These are phyloP conservation scores for Metschnikowia kofuensis DNA, from an alignment of 805 yeast genomes.

Conservation along the genomic window DNA sequence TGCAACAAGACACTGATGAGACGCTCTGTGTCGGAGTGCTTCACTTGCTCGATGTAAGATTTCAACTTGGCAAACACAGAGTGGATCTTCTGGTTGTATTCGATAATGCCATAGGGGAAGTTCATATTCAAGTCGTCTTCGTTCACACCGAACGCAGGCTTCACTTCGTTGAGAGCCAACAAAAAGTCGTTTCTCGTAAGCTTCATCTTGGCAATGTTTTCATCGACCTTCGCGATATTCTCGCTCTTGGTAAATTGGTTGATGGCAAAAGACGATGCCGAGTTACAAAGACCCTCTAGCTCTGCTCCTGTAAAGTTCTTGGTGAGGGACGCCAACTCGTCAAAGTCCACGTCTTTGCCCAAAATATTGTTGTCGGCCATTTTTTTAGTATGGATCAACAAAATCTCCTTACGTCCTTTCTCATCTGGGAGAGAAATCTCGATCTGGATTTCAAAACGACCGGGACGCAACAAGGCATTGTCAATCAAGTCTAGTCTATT, in stretches of 20 bases:
- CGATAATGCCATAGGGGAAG: constrained; percentile 82
- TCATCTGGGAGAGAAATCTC: constrained; percentile 96
- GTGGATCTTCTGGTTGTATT: constrained; percentile 67
- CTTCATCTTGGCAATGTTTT: constrained; percentile 48
- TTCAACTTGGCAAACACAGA: constrained; percentile 70
- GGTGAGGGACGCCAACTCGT: constrained; percentile 79
- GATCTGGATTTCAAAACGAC: constrained; percentile 96
- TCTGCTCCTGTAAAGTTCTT: constrained; percentile 99
- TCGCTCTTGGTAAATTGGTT: constrained; percentile 82
- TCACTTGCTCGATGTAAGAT: constrained; percentile 77
- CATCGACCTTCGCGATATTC: constrained; percentile 69
- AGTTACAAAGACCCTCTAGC: constrained; percentile 91
- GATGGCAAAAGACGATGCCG: constrained; percentile 93
- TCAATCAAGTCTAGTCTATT: constrained; percentile 93
- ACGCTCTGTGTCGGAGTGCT: constrained; percentile 70
- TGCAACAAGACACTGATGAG: constrained; percentile 79
- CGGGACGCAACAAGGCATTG: constrained; percentile 90
- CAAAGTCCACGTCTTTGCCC: constrained; percentile 72
- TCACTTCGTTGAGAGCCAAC: constrained; percentile 81
- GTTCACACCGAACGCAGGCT: constrained; percentile 95
- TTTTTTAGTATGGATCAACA: constrained; percentile 87
- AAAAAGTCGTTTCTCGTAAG: constrained; percentile 79
- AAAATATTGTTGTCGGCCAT: constrained; percentile 82
- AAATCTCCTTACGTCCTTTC: constrained; percentile 84
- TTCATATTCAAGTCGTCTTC: constrained; percentile 84